phyloP scores from a whole-genome alignment of 228 moss, liverwort and hornwort species.

The Sphagnum fallax region DNA sequence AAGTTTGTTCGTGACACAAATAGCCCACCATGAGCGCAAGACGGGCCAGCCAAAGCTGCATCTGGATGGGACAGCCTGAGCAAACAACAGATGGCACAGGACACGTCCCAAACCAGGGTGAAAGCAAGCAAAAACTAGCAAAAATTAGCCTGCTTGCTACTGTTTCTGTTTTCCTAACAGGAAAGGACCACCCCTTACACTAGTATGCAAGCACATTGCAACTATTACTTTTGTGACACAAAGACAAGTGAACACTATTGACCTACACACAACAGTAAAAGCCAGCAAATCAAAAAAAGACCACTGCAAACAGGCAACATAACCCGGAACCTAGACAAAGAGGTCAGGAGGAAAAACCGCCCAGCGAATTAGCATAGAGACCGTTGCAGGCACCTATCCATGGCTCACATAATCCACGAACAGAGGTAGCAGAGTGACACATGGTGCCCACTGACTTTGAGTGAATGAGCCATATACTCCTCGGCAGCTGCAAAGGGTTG shows the following conservation, averaged over 20 bases:
- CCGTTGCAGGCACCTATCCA: slow-evolving; percentile 37
- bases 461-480: too few species aligned
- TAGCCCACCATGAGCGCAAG: not conserved
- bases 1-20: not conserved
- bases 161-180: slow-evolving; percentile 26
- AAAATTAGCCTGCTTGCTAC: not conserved
- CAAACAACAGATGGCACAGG: slow-evolving; percentile 44
- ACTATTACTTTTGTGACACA: slow-evolving; percentile 1
- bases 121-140: slow-evolving; percentile 43
- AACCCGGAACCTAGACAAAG: slow-evolving; percentile 17
- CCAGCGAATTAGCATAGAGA: too few species aligned
- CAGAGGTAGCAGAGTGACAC: too few species aligned
- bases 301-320: slow-evolving; percentile 24
- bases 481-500: not conserved
- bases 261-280: slow-evolving; percentile 7
- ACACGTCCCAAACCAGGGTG: slow-evolving; percentile 52
- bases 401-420: not conserved
- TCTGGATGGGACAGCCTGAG: slow-evolving; percentile 61
- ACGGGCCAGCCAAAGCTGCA: slow-evolving; percentile 54
- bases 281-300: slow-evolving; percentile 10
- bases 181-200: slow-evolving; percentile 12
- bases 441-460: too few species aligned
- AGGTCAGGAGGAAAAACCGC: not conserved
- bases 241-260: slow-evolving; percentile 11
- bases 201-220: not conserved